phyloP scores from a whole-genome alignment of 163 green algal genomes.

The Scenedesmus sp. region DNA sequence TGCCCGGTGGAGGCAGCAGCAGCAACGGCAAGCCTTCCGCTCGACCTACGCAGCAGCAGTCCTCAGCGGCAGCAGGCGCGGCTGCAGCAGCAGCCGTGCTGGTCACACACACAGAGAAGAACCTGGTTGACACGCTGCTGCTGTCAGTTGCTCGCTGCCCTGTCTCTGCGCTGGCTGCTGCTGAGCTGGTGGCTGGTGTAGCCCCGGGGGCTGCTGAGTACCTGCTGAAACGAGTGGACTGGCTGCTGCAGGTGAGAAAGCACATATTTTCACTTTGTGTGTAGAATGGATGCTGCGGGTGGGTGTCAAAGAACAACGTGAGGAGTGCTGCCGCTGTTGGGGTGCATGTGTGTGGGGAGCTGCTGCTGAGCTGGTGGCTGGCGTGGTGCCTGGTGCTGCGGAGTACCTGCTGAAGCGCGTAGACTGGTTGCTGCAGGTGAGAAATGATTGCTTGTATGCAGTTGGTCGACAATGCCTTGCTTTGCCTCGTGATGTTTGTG shows the following conservation, averaged over 20 bases:
- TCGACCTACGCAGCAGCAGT: no score
- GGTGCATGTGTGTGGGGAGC: background rate
- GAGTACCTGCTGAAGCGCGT: constrained; percentile 34
- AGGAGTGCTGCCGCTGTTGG: no score
- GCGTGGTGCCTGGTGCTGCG: background rate
- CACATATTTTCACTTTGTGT: no score
- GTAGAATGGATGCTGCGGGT: no score
- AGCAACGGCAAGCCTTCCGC: no score
- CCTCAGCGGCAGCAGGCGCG: background rate
- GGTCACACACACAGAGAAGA: constrained; percentile 23
- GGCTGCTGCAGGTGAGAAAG: constrained; percentile 50
- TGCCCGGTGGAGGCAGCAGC: constrained; percentile 14
- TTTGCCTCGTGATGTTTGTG: background rate
- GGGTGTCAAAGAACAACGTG: no score
- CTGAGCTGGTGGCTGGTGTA: background rate
- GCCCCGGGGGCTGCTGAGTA: background rate
- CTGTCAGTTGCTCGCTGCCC: constrained; percentile 1
- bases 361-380: constrained; percentile 15
- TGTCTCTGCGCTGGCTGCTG: background rate
- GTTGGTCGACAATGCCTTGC: no score
- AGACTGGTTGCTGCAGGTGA: constrained; percentile 45
- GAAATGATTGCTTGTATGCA: no score
- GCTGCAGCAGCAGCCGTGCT: constrained; percentile 3
- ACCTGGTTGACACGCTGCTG: constrained; percentile 49
- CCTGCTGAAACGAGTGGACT: constrained; percentile 39